Conservation (phyloP, 2,329 filamentous ascomycete genomes). For the Pseudogymnoascus sp. region DNA sequence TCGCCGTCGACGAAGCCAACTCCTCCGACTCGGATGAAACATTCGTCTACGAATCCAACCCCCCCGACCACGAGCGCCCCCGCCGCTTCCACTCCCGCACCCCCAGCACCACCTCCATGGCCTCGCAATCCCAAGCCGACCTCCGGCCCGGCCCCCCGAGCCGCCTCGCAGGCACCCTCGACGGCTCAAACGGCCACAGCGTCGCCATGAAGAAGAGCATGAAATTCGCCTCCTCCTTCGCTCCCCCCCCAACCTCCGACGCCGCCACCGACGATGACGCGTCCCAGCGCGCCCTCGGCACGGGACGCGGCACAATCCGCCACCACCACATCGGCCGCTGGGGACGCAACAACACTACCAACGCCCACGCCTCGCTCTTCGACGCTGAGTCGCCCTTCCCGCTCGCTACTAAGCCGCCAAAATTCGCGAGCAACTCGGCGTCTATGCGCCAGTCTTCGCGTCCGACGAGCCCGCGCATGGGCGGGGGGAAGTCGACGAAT, state of each 20-base stretch:
- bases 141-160: conserved; percentile 62
- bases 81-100: conserved; percentile 86
- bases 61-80: conserved; percentile 62
- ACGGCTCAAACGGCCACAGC: conserved; percentile 51
- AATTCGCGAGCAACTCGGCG: conserved; percentile 46
- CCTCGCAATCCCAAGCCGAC: conserved; percentile 62
- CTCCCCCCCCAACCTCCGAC: conserved; percentile 31
- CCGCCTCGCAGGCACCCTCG: conserved; percentile 58
- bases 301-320: conserved; percentile 58
- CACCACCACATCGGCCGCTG: conserved; percentile 78
- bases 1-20: conserved; percentile 89
- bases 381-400: conserved; percentile 74
- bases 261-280: conserved; percentile 60
- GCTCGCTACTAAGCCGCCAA: conserved; percentile 51
- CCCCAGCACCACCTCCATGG: conserved; percentile 83
- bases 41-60: conserved; percentile 98
- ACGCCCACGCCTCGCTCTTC: conserved; percentile 58
- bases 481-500: conserved; percentile 30
- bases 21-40: conserved; percentile 97
- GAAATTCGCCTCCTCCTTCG: conserved; percentile 75
- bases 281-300: conserved; percentile 54
- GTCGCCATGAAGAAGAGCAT: conserved; percentile 80
- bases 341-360: conserved; percentile 57
- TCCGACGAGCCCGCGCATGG: conserved; percentile 61
- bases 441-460: conserved; percentile 54